Evolutionary conservation across 2,329 filamentous ascomycete species (phyloP), one percentile per base, ranked within the genome.

Genomic region (Diplodia intermedia): DNA sequence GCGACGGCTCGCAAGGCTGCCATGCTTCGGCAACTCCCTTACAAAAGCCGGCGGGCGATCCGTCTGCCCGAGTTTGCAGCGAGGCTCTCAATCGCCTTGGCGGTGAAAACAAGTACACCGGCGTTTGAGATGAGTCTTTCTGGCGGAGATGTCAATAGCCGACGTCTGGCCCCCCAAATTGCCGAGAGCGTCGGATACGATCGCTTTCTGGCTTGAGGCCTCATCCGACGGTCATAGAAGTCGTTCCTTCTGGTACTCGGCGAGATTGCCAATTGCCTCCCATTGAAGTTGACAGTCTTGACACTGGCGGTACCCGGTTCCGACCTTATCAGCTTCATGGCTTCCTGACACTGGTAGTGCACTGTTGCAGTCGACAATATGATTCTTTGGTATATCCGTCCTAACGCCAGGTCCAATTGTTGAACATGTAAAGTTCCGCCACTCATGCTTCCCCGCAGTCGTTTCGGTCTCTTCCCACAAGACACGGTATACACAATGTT

Each of bases 361-460:
- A 12, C 38, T 52, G 60, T 31, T 63, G 60, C 26, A 63, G 43
- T 29, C 43, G 43, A 63, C 60, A 63, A 63, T 63, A 20, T 49
- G 14, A 49, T 66, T 43, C n/a, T 65, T 43, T 66, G 63, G 63
- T 66, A 66, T 66, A 56, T 66, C 63, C 63, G 15, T 52, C 52
- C 33, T 55, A 66, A 66, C 63, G 63, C 63, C 63, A 52, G 49
- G 36, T 49, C 63, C 52, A 55, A 4, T 66, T 20, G 40, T 23
- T n/a, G 50, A 56, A 12, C 47, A 50, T 67, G 23, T 31, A 60
- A 49, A 67, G 18, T 49, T 20, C 47, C 53, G 54, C 20, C 23
- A 12, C 33, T 36, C 8, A 6, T 43, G 40, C 40, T 26, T 23
- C 15, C n/a, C 12, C 23, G 6, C 47, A 12, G 7, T 55, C 5